phyloP scores from a whole-genome alignment of 768 basidiomycete species.

The Kwoniella dendrophila region DNA sequence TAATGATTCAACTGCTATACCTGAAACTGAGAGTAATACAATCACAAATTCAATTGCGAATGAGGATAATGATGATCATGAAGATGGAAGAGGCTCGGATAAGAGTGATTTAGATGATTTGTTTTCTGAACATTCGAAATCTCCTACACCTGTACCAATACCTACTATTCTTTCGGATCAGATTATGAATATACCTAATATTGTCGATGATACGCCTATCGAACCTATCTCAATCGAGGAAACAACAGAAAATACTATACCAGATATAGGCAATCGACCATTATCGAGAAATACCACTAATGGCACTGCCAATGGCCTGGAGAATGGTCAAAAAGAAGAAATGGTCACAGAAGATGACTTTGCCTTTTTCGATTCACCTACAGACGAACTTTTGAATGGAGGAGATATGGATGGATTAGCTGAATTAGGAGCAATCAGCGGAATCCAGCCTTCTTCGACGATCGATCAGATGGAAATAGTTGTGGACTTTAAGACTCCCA shows the following conservation, averaged over 20 bases:
- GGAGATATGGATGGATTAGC: not conserved
- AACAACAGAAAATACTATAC: not conserved
- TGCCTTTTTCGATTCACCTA: slow-evolving; percentile 32
- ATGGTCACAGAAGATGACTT: slow-evolving; percentile 32
- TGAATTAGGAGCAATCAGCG: not conserved
- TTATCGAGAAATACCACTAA: not conserved
- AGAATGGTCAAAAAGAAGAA: slow-evolving; percentile 1
- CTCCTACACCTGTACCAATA: not conserved
- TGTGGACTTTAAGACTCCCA: too few relatives aligned
- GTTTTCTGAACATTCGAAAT: slow-evolving; percentile 24
- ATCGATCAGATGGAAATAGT: too few relatives aligned
- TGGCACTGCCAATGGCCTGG: not conserved
- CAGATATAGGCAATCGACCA: not conserved
- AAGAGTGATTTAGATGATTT: slow-evolving; percentile 28
- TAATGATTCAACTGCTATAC: slow-evolving; percentile 11
- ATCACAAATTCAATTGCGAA: not conserved
- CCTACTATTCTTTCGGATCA: not conserved
- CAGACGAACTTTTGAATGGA: not conserved
- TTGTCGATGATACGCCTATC: not conserved
- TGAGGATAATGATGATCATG: not conserved
- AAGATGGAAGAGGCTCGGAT: not conserved
- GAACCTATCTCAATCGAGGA: slow-evolving; percentile 2
- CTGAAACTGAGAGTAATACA: slow-evolving; percentile 4
- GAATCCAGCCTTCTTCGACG: too few relatives aligned
- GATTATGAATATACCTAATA: not conserved